Evolutionary conservation across 108 stramenopile genomes (phyloP), one percentile per base, ranked within the genome.

Genomic region (Cyclotella choctawhatcheeana): DNA sequence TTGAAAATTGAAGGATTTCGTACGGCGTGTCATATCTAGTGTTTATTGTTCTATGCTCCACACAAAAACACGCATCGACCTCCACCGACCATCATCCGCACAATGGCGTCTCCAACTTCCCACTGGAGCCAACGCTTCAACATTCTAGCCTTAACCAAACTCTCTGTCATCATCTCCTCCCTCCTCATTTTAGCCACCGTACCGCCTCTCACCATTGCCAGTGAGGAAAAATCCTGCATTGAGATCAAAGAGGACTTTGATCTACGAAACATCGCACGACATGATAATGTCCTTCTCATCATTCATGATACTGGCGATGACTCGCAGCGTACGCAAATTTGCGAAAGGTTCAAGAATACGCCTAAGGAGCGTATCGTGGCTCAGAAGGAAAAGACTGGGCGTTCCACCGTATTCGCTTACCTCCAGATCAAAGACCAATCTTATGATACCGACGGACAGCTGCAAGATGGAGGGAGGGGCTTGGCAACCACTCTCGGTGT

Each of bases 261-360:
- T 34, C 63, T 81, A 40, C 79, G 72, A 52, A 73, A 47, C 60
- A 32, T 73, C 17, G 72, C 79, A 0, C 67, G 68, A n/a, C 45
- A 81, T 18, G 16, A 68, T 54, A 73, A 81, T 44, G 79, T 81
- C 21, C 44, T 81, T 55, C 72, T 81, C 67, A 50, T 81, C 40
- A 56, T 81, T 0, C 67, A 69, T 20, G 67, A 73, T 2, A 32
- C 24, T 0, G 40, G 18, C 14, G 67, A 69, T 7, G 67, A 69
- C n/a, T 48, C 48, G 51, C 59, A 18, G 17, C 66, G 64, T n/a
- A 40, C 69, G 20, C 45, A 73, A 44, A 64, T 81, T 47, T 81
- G 79, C 44, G 58, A 33, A 27, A 81, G 69, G 55, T 44, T 81
- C 20, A 55, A 50, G 40, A 62, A 44, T 22, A 74, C 71, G 2